Evolutionary conservation across 2,329 filamentous ascomycete genomes (phyloP), one percentile per base, ranked within the genome.

Genomic region (Colletotrichum lupini): DNA sequence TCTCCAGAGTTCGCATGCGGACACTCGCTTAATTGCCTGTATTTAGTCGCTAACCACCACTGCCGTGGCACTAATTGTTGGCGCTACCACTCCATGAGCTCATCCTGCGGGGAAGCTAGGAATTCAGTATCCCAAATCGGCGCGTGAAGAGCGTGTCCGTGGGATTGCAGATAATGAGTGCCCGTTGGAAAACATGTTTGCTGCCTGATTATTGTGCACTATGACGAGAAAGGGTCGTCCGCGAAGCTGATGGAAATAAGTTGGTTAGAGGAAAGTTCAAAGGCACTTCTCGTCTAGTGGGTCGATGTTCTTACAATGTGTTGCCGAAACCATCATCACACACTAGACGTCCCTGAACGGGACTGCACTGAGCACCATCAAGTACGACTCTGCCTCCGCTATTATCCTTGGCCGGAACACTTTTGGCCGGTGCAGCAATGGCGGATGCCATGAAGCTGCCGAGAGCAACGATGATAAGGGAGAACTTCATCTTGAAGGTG

Each of bases 221-320:
- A 70, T 19, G 67, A 70, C 4, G 67, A 70, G 56, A 66, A 70
- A 22, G 67, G 67, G 30, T 70, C 67, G 24, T 70, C 67, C 59
- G 67, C 67, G 11, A 70, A 66, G 37, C 67, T 70, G 19, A n/a
- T 5, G 4, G 14, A 11, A 22, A 37, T n/a, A 32, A 32, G 30
- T 9, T 32, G 16, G 26, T 64, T 16, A 55, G 37, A 5, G 11
- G 9, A 28, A 19, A 32, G 16, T 35, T 9, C 46, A 16, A 55
- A 8, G 55, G 6, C 14, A 28, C 14, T 28, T 7, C 12, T 63
- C 11, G 32, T 35, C 32, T 12, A 35, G 32, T 35, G 35, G 6
- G 8, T 12, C 11, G 8, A 61, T n/a, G 8, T 49, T 22, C 63
- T 62, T 37, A 72, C 68, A 72, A 72, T 14, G 63, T 72, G 16